Evolutionary conservation across 1,139 yeast species (phyloP), one percentile per base, ranked within the genome.

Genomic region (Eremothecium cymbalariae): DNA sequence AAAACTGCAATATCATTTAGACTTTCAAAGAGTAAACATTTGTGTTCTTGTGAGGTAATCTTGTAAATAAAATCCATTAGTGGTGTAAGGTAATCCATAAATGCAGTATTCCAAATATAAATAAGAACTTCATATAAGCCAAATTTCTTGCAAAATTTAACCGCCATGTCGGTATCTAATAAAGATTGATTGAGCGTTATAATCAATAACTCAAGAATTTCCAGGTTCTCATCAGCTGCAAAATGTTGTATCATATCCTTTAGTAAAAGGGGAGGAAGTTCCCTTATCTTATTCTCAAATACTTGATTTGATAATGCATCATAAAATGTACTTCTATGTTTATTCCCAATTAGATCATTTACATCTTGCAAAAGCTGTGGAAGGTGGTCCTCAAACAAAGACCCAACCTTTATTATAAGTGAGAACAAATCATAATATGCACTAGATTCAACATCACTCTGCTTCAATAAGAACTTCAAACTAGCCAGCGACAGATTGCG

Each of bases 131-230:
- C 90, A 22, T 65, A 61, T 6, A 84, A 61, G 8, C 67, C 61
- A 45, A 77, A 62, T 39, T 67, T 51, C 18, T 62, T 60, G 52
- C 94, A 81, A 20, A 83, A 59, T 14, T 63, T 65, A 15, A 82
- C 66, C 0, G 90, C 74, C 19, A 78, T 56, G 55, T 86, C 94
- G 28, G 85, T 67, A 51, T 86, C 95, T 39, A 86, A 64, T n/a
- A 74, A 65, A 3, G 61, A 46, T 8, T 80, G 66, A 48, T 84
- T 85, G 16, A 85, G 56, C 8, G 73, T 59, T 46, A 93, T 78
- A 11, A 85, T 61, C 16, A 85, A 53, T 39, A 77, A 77, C 28
- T 84, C 84, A 14, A 85, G 62, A 1, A 62, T 52, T 3, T 66
- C 67, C 2, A 77, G 70, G 25, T 64, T 55, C 2, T 60, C 60